These are phyloP conservation scores for Neobulgaria alba DNA, from an alignment of 2,329 filamentous ascomycete species.

Conservation along the genomic window DNA sequence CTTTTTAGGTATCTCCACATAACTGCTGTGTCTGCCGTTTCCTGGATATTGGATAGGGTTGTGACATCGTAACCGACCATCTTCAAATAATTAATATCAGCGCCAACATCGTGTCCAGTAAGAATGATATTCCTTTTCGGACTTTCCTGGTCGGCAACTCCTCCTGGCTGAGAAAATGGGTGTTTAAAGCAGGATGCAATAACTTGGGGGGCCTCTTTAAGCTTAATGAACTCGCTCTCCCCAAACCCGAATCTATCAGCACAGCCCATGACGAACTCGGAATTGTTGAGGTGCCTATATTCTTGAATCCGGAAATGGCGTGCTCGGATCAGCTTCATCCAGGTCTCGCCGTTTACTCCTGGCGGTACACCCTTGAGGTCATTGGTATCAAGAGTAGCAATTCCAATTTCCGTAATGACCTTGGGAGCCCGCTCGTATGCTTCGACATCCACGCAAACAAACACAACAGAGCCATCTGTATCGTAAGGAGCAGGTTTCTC, in stretches of 20 bases:
- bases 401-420: slow-evolving; percentile 75
- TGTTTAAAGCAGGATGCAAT: slow-evolving; percentile 47
- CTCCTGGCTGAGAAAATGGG: slow-evolving; percentile 38
- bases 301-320: slow-evolving; percentile 74
- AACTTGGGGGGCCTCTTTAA: slow-evolving; percentile 35
- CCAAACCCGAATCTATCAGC: slow-evolving; percentile 71
- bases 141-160: slow-evolving; percentile 2
- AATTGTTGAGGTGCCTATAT: slow-evolving; percentile 56
- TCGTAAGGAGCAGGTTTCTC: slow-evolving; percentile 36
- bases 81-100: slow-evolving; percentile 62
- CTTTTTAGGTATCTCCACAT: slow-evolving; percentile 59
- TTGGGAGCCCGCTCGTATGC: slow-evolving; percentile 60
- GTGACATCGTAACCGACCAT: slow-evolving; percentile 54
- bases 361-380: slow-evolving; percentile 46
- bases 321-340: slow-evolving; percentile 57
- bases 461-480: slow-evolving; percentile 50
- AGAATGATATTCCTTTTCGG: slow-evolving; percentile 55
- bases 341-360: slow-evolving; percentile 52
- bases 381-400: slow-evolving; percentile 69
- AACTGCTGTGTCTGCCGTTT: slow-evolving; percentile 62
- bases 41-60: slow-evolving; percentile 46
- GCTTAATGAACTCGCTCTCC: slow-evolving; percentile 48
- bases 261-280: slow-evolving; percentile 60
- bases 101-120: slow-evolving; percentile 64
- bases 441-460: slow-evolving; percentile 78